Conservation (phyloP, 768 basidiomycete species). For the Chalciporus sphaerocephalus region DNA sequence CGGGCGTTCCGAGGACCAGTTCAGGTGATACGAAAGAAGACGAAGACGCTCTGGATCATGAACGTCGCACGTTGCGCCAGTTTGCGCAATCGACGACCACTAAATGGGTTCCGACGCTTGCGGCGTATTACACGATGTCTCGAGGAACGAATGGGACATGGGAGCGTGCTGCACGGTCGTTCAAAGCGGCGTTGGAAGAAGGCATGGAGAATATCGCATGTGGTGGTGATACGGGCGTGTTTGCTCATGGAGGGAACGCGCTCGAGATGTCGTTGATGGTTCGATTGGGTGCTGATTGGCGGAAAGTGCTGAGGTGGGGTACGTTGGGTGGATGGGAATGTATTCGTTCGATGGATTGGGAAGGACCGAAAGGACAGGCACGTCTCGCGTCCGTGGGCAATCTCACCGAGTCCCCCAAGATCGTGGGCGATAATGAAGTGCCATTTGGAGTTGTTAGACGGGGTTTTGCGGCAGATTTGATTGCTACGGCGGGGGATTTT, state of each 20-base stretch:
- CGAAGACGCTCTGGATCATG: conserved; percentile 13
- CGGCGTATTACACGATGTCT: conserved; percentile 40
- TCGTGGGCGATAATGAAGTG: conserved; percentile 45
- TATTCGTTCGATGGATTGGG: conserved; percentile 46
- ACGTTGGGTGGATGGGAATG: conserved; percentile 59
- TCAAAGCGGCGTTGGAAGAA: conserved; percentile 41
- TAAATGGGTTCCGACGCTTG: conserved; percentile 58
- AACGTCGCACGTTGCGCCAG: conserved; percentile 15
- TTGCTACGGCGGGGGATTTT: conserved; percentile 37
- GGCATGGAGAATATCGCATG: conserved; percentile 50
- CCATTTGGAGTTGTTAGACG: conserved; percentile 50
- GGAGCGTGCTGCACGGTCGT: conserved; percentile 37
- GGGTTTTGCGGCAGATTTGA: conserved; percentile 55
- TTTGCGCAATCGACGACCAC: conserved; percentile 27
- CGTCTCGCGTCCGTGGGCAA: conserved; percentile 26
- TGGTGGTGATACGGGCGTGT: conserved; percentile 64
- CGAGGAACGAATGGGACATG: conserved; percentile 28
- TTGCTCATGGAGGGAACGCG: conserved; percentile 57
- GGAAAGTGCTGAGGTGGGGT: conserved; percentile 51
- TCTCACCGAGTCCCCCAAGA: conserved; percentile 22
- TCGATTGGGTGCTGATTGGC: conserved; percentile 48
- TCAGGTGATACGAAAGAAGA: no score
- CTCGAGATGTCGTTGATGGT: conserved; percentile 62
- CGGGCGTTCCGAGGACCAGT: conserved; percentile 1
- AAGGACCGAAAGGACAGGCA: conserved; percentile 28